phyloP scores from a whole-genome alignment of 1,284 basidiomycete species.

The Wallemia ichthyophaga region DNA sequence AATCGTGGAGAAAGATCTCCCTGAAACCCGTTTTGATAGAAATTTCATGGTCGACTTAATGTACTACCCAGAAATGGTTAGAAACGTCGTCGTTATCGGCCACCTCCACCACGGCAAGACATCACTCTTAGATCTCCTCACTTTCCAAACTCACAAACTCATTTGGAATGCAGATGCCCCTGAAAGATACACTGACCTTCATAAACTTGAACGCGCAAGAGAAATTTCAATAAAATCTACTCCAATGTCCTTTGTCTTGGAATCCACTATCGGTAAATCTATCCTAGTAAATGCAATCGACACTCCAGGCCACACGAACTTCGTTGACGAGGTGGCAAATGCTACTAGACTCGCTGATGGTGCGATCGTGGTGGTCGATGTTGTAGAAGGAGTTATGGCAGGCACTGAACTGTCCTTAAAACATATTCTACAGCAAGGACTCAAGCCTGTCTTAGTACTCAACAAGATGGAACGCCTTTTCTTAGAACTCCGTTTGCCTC shows the following conservation, averaged over 20 bases:
- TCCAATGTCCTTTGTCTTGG: conserved; percentile 74
- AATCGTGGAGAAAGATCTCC: conserved; percentile 72
- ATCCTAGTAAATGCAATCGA: conserved; percentile 81
- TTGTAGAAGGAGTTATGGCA: conserved; percentile 82
- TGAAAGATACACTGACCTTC: conserved; percentile 81
- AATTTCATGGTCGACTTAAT: conserved; percentile 83
- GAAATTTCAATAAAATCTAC: conserved; percentile 88
- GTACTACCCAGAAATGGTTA: conserved; percentile 71
- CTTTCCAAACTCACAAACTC: conserved; percentile 85
- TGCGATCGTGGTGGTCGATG: conserved; percentile 74
- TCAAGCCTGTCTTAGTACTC: conserved; percentile 75
- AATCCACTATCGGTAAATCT: conserved; percentile 68
- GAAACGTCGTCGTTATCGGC: conserved; percentile 79
- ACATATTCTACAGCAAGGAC: conserved; percentile 55
- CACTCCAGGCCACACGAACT: conserved; percentile 94
- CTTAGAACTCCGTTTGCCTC: conserved; percentile 80
- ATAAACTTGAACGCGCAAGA: conserved; percentile 56
- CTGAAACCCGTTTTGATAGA: conserved; percentile 73
- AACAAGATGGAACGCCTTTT: conserved; percentile 97
- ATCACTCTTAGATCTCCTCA: conserved; percentile 78
- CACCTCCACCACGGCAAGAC: conserved; percentile 98
- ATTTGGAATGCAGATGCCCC: conserved; percentile 67
- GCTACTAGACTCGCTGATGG: conserved; percentile 73
- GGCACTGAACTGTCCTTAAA: conserved; percentile 59
- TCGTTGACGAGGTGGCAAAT: conserved; percentile 80